Evolutionary conservation across 1,139 yeast species (phyloP).

Genomic region (Pichia sp.): DNA sequence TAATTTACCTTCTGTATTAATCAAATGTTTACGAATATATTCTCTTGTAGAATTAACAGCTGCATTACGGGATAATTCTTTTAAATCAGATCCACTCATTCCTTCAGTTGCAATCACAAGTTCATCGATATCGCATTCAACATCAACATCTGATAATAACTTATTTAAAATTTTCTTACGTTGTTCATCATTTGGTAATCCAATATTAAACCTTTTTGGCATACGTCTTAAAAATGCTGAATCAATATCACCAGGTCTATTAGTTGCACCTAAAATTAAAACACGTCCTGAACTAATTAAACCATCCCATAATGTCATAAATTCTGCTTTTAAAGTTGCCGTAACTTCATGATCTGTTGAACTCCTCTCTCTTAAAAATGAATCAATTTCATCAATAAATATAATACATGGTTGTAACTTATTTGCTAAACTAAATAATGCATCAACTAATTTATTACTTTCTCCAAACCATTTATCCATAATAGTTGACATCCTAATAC

Average conservation of each 20-base stretch:
- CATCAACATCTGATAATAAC: conserved; percentile 59
- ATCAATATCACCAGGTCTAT: conserved; percentile 87
- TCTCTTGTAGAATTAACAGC: conserved; percentile 88
- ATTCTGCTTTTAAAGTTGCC: conserved; percentile 90
- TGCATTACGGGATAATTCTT: conserved; percentile 89
- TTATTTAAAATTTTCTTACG: conserved; percentile 64
- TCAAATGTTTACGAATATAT: conserved; percentile 49
- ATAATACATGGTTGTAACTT: conserved; percentile 92
- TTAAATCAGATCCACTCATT: conserved; percentile 83
- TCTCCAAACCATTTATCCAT: conserved; percentile 99
- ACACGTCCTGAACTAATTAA: conserved; percentile 70
- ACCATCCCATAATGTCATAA: conserved; percentile 98
- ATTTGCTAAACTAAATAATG: conserved; percentile 82
- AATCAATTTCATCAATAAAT: conserved; percentile 94
- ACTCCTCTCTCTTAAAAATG: conserved; percentile 82
- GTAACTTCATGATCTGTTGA: conserved; percentile 93
- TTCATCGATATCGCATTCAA: conserved; percentile 54
- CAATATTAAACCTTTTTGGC: conserved; percentile 84
- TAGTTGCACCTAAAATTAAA: conserved; percentile 91
- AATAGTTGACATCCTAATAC: conserved; percentile 87
- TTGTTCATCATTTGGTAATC: conserved; percentile 65
- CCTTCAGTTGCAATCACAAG: conserved; percentile 67
- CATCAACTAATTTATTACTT: conserved; percentile 89
- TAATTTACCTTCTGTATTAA: conserved; percentile 36
- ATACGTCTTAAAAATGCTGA: conserved; percentile 86